Conservation (phyloP, 1,284 basidiomycete genomes). For the Vanrija pseudolonga region DNA sequence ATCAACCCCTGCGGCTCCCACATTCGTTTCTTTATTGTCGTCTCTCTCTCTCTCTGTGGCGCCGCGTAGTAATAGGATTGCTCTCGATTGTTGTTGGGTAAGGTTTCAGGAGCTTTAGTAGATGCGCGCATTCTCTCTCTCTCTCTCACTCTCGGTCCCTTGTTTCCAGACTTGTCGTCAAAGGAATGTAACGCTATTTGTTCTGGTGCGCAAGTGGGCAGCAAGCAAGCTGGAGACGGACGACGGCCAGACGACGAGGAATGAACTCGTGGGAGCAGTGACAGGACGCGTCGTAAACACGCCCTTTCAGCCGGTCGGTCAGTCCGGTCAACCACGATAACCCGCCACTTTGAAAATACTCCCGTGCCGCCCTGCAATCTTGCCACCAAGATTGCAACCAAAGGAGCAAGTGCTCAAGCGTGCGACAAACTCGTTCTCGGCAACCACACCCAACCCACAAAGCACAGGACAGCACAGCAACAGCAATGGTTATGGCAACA, state of each 20-base stretch:
- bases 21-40: neutral
- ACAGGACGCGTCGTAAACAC: too few relatives aligned
- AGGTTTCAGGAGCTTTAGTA: neutral
- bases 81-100: conserved; percentile 2
- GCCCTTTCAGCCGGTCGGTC: too few relatives aligned
- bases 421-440: too few relatives aligned
- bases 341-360: too few relatives aligned
- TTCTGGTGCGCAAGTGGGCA: neutral
- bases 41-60: neutral
- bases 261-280: too few relatives aligned
- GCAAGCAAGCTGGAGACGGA: too few relatives aligned
- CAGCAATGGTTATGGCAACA: too few relatives aligned
- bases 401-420: neutral
- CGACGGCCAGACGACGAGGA: too few relatives aligned
- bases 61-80: neutral
- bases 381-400: too few relatives aligned
- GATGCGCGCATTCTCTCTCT: neutral
- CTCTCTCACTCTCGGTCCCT: neutral
- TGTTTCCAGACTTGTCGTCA: neutral
- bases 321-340: too few relatives aligned
- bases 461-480: too few relatives aligned
- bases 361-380: neutral
- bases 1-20: neutral
- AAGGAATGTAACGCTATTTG: conserved; percentile 4
- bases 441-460: too few relatives aligned